Conservation (phyloP, 352 stramenopile genomes). For the Phytopythium aichiense region DNA sequence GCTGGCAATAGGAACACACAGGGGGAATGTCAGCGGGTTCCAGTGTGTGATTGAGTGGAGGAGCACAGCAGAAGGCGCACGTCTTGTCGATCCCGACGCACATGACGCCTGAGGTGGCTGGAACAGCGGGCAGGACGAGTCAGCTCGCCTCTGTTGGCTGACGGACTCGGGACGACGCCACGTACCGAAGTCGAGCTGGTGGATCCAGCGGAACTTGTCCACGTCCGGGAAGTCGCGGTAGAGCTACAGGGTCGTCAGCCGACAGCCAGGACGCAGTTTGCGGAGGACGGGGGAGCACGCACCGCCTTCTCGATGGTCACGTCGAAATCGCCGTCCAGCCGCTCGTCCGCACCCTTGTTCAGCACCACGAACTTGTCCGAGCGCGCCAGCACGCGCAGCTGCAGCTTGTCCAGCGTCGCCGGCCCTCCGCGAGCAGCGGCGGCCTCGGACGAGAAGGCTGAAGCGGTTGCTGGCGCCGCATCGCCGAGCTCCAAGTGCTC, state of each 20-base stretch:
- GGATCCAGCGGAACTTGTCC: conserved; percentile 84
- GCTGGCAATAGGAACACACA: conserved; percentile 15
- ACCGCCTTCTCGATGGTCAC: conserved; percentile 88
- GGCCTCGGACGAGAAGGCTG: neutral
- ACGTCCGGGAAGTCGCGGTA: conserved; percentile 69
- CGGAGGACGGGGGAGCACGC: conserved; percentile 2
- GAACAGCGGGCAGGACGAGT: neutral
- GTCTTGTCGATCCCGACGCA: conserved; percentile 68
- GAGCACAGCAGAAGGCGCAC: conserved; percentile 22
- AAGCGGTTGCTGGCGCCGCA: neutral
- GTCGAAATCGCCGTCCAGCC: conserved; percentile 85
- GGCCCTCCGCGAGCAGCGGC: conserved; percentile 38
- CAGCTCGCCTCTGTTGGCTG: neutral
- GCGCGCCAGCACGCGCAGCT: conserved; percentile 47
- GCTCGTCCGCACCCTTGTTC: conserved; percentile 79
- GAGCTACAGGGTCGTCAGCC: conserved; percentile 25
- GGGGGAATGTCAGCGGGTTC: neutral
- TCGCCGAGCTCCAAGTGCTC: conserved; percentile 33
- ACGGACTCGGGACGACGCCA: neutral
- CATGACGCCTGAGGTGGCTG: conserved; percentile 84
- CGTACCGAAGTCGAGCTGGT: conserved; percentile 87
- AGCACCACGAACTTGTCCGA: conserved; percentile 64
- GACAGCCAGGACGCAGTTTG: no score
- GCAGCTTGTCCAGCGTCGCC: conserved; percentile 41
- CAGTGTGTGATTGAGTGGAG: neutral